phyloP scores from a whole-genome alignment of 305 asterid species.

The Fraxinus paxiana region DNA sequence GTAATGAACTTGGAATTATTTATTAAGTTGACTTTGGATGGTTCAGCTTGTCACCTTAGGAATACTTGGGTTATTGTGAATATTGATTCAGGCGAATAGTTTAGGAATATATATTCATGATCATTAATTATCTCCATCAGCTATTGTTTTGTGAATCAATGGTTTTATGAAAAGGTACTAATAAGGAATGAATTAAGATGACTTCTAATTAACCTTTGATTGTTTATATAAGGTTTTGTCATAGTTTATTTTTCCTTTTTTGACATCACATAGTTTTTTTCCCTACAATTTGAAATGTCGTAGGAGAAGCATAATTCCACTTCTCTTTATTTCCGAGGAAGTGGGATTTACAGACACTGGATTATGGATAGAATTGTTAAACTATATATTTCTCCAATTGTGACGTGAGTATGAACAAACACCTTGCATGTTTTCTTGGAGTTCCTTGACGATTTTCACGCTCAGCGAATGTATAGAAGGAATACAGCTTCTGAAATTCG shows the following conservation, averaged over 20 bases:
- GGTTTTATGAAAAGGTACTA: neutral
- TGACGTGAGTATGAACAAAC: neutral
- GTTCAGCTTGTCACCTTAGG: neutral
- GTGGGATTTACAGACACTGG: neutral
- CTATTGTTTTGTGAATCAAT: neutral
- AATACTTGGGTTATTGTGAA: neutral
- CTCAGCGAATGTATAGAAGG: conserved; percentile 62
- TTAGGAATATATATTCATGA: neutral
- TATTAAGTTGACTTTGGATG: neutral
- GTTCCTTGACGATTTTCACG: conserved; percentile 72
- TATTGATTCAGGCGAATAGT: neutral
- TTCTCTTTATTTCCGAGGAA: neutral
- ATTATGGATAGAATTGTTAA: neutral
- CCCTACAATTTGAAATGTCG: neutral
- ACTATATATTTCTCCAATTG: neutral
- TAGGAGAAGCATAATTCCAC: neutral
- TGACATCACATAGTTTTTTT: neutral
- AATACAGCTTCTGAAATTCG: conserved; percentile 66
- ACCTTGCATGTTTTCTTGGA: conserved; percentile 14
- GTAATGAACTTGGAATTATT: neutral
- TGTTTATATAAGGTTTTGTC: neutral
- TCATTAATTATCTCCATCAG: neutral
- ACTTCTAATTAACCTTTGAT: neutral
- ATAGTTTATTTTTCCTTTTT: neutral
- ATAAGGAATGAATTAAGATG: neutral